These are phyloP conservation scores for Monosporozyma servazzii DNA, from an alignment of 805 yeast genomes.

Conservation along the genomic window DNA sequence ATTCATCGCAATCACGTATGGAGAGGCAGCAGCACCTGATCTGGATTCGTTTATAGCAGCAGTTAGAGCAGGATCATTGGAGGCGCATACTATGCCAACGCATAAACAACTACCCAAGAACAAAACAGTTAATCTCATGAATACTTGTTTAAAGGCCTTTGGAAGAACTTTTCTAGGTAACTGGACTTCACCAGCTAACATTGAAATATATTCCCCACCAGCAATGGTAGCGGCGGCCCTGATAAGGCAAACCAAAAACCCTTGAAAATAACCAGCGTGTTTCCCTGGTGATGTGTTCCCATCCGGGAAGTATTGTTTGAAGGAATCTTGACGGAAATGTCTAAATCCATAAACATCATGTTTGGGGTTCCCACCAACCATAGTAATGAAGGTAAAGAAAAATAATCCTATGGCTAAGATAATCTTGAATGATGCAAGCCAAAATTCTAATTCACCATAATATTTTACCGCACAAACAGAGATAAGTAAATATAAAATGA, in stretches of 20 bases:
- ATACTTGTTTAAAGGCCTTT: conserved; percentile 69
- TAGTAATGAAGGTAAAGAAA: conserved; percentile 65
- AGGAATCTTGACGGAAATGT: conserved; percentile 46
- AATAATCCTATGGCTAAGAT: conserved; percentile 67
- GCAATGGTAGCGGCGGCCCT: conserved; percentile 73
- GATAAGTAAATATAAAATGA: conserved; percentile 51
- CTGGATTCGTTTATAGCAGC: conserved; percentile 50
- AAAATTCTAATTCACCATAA: conserved; percentile 79
- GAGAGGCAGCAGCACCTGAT: conserved; percentile 74
- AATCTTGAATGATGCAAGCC: conserved; percentile 67
- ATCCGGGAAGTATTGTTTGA: conserved; percentile 44
- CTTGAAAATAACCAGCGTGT: conserved; percentile 53
- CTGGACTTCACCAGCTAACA: conserved; percentile 76
- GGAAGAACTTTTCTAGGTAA: conserved; percentile 67
- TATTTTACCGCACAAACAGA: conserved; percentile 64
- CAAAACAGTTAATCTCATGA: conserved; percentile 55
- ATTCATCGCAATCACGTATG: conserved; percentile 77
- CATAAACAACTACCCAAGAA: conserved; percentile 68
- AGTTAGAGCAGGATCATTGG: conserved; percentile 52
- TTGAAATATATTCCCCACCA: conserved; percentile 79
- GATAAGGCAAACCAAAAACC: conserved; percentile 58
- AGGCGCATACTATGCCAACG: conserved; percentile 69
- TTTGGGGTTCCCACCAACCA: conserved; percentile 82
- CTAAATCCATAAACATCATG: conserved; percentile 55
- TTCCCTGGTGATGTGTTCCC: conserved; percentile 30